phyloP scores from a whole-genome alignment of 805 yeast species.

The Kuraishia hungarica region DNA sequence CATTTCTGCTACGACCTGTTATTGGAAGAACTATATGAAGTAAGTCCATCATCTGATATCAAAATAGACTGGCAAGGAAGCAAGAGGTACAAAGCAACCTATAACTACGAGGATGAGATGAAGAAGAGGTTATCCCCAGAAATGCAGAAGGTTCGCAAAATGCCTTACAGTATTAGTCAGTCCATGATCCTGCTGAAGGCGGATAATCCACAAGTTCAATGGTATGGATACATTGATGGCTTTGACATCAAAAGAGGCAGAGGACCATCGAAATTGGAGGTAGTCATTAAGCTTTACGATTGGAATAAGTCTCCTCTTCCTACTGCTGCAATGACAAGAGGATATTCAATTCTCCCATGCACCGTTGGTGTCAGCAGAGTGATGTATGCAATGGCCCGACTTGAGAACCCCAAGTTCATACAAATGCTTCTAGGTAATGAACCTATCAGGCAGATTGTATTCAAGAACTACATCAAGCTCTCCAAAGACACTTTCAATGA shows the following conservation, averaged over 20 bases:
- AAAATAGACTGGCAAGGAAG: constrained; percentile 36
- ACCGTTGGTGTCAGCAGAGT: constrained; percentile 57
- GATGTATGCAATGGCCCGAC: constrained; percentile 55
- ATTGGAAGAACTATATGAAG: constrained; percentile 48
- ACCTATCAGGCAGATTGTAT: constrained; percentile 30
- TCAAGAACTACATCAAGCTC: constrained; percentile 44
- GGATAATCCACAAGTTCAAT: constrained; percentile 40
- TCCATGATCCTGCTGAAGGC: constrained; percentile 42
- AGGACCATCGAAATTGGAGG: constrained; percentile 19
- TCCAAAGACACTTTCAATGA: constrained; percentile 42
- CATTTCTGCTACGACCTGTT: constrained; percentile 56
- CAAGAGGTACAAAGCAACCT: constrained; percentile 30
- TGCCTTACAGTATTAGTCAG: constrained; percentile 53
- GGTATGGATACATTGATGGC: constrained; percentile 53
- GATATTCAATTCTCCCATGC: constrained; percentile 43
- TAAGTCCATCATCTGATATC: constrained; percentile 37
- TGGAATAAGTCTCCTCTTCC: constrained; percentile 40
- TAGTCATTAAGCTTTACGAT: constrained; percentile 42
- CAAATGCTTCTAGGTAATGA: constrained; percentile 19
- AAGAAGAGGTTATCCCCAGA: constrained; percentile 42
- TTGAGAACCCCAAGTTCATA: constrained; percentile 44
- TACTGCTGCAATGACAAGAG: constrained; percentile 17
- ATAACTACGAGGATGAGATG: constrained; percentile 39
- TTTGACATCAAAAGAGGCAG: constrained; percentile 23
- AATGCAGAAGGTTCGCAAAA: constrained; percentile 41